Base-by-base conservation (phyloP, 495 filamentous ascomycete genomes). In the Penicillium roqueforti region DNA sequence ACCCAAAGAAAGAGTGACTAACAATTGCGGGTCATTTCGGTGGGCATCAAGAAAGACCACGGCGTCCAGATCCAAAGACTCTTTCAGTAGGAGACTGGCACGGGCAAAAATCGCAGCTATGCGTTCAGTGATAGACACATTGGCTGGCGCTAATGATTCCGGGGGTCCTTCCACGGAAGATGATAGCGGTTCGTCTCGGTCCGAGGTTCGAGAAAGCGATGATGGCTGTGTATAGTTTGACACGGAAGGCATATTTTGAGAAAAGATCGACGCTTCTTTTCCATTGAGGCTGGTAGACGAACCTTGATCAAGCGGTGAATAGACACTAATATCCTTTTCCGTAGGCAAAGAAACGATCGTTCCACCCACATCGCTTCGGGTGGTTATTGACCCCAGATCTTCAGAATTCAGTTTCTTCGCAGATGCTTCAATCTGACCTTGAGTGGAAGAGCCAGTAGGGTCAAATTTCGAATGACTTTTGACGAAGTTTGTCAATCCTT, bases 41-140 rank as follows among this genome's bases (percentile, higher is more conserved):
- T 47, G 23, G 22, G 69, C 66, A 53, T 74, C 70, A 13, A 71
- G 57, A 44, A 74, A 73, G 5, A 68, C 34, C 9, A 72, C 71
- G 6, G 71, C 71, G 31, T 72, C 71, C 23, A 72, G 50, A 53
- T 68, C 66, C 47, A 73, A 65, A 0, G 71, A 69, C 7, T 66
- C 63, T 16, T 59, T 67, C 23, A 74, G 59, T 14, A 74, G 54
- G 14, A 53, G 49, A 19, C 67, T 62, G 22, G 71, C 71, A 26
- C 66, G 58, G 7, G 66, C 49, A 34, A 73, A 73, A 3, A 69
- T 71, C 10, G 53, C 51, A n/a, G 52, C 34, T 26, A 63, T 55
- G 7, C 50, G 47, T 19, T 55, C 47, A 8, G 61, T 22, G 46
- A 53, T 47, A 1, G 37, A 42, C 16, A 39, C 47, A 22, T 41